Evolutionary conservation across 106 monocot genomes (phyloP).

Genomic region (Phalaenopsis equestris): DNA sequence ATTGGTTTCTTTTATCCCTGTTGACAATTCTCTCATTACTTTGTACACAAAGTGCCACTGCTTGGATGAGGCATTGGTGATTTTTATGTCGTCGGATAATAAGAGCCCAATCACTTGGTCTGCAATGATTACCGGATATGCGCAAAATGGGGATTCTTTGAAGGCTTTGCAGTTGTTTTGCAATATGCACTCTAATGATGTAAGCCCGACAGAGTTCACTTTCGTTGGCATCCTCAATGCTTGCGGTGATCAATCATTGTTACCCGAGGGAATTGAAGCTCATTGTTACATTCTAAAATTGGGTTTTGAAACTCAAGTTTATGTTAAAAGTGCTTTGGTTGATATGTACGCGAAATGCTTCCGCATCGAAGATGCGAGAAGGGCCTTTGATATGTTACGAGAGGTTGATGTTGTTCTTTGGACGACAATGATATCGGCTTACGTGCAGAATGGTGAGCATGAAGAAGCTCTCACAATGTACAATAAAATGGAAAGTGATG

Average conservation of each 20-base stretch:
- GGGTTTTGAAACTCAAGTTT: slow-evolving; percentile 48
- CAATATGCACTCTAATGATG: slow-evolving; percentile 33
- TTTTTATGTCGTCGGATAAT: slow-evolving; percentile 33
- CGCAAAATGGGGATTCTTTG: slow-evolving; percentile 37
- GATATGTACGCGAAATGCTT: slow-evolving; percentile 68
- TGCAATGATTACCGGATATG: slow-evolving; percentile 58
- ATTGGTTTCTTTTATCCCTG: slow-evolving; percentile 28
- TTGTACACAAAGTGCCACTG: slow-evolving; percentile 50
- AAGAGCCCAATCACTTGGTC: slow-evolving; percentile 64
- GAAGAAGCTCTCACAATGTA: slow-evolving; percentile 57
- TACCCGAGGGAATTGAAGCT: slow-evolving; percentile 30
- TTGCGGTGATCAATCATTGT: slow-evolving; percentile 27
- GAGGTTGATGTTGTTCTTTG: slow-evolving; percentile 51
- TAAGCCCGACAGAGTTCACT: slow-evolving; percentile 51
- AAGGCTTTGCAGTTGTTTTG: slow-evolving; percentile 44
- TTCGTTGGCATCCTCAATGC: slow-evolving; percentile 66
- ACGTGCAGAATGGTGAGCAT: slow-evolving; percentile 53
- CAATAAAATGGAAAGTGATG: slow-evolving; percentile 27
- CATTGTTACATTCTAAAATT: slow-evolving; percentile 54
- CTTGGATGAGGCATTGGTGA: slow-evolving; percentile 28
- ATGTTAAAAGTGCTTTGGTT: slow-evolving; percentile 45
- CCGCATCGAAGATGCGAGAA: slow-evolving; percentile 37
- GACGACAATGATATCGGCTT: slow-evolving; percentile 64
- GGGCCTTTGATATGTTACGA: slow-evolving; percentile 37
- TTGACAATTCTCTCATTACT: slow-evolving; percentile 55